Evolutionary conservation across 768 basidiomycete species (phyloP), one percentile per base, ranked within the genome.

Genomic region (Phanerodontia chrysosporium): DNA sequence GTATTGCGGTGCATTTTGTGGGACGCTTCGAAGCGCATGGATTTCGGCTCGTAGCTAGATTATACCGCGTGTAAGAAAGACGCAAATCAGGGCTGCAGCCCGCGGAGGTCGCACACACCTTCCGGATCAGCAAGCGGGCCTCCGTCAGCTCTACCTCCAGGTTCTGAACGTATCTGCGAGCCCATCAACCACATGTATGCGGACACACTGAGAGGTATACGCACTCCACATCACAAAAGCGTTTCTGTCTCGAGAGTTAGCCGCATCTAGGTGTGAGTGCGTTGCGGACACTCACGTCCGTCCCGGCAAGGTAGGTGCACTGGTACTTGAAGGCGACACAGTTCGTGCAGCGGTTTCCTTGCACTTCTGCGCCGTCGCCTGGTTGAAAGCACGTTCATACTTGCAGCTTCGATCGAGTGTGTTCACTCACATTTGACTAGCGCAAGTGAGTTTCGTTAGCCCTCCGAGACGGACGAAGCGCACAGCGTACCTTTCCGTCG

Each of bases 351-450:
- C 76, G 71, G 67, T 83, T 84, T 27, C 81, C 80, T 6, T 77
- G 78, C 80, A 81, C 83, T 63, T 81, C 84, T 2, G 80, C 83
- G 58, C 89, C 89, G 71, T 91, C 86, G 66, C 86, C 85, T 86
- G 22, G 39, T 16, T 30, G 1, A 21, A 25, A 46, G 7, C 7
- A 21, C 9, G 36, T 25, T 39, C 24, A 39, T 24, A 16, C 3
- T 24, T 2, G 35, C 36, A 39, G 36, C 45, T 49, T 24, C 2
- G n/a, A 22, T 49, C 49, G n/a, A 29, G 29, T n/a, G 13, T 46
- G n/a, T 29, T 58, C 35, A 65, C 83, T 71, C 73, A 85, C 86
- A 89, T 73, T 86, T 78, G 70, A 89, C 87, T 86, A 58, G 3
- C 29, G 8, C 9, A 13, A 55, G 55, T 59, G 29, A 35, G 61